A percentile compares a stretch with the other conserved stretches of the same genome.
Conservation (phyloP, 2,329 filamentous ascomycete species). For the Ilyonectria mors-panacis region DNA sequence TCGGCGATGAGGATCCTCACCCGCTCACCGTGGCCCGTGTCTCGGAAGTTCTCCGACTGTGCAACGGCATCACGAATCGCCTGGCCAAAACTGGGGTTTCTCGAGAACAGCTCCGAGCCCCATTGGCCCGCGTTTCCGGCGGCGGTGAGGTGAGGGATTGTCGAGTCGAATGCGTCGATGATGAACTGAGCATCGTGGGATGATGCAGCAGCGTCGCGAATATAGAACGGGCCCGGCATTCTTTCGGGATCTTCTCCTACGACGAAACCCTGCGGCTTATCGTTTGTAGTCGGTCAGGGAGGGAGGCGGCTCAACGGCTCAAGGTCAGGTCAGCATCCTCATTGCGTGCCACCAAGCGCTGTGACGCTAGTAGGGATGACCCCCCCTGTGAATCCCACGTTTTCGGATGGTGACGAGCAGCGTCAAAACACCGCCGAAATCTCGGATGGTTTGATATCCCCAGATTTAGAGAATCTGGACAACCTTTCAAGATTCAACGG, state of each 20-base stretch:
- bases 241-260: constrained; percentile 22
- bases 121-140: constrained; percentile 50
- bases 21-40: constrained; percentile 42
- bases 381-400: constrained; percentile 33
- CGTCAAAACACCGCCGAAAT: constrained; percentile 8
- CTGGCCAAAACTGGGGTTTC: constrained; percentile 41
- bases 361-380: constrained; percentile 43
- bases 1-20: constrained; percentile 50
- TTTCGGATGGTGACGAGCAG: constrained; percentile 29
- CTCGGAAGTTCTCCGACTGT: constrained; percentile 45
- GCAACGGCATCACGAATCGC: constrained; percentile 39
- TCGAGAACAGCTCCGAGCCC: constrained; percentile 46
- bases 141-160: constrained; percentile 46
- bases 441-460: constrained; percentile 13
- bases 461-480: constrained; percentile 20
- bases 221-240: constrained; percentile 41
- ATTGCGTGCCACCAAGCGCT: constrained; percentile 28
- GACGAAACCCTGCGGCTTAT: constrained; percentile 29
- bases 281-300: constrained; percentile 27
- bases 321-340: constrained; percentile 35
- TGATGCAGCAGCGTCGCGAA: constrained; percentile 42
- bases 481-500: constrained; percentile 26
- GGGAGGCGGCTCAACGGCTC: constrained; percentile 31
- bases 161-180: constrained; percentile 50
- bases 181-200: constrained; percentile 50